phyloP scores from a whole-genome alignment of 139 green algal species.

The Micractinium conductrix region DNA sequence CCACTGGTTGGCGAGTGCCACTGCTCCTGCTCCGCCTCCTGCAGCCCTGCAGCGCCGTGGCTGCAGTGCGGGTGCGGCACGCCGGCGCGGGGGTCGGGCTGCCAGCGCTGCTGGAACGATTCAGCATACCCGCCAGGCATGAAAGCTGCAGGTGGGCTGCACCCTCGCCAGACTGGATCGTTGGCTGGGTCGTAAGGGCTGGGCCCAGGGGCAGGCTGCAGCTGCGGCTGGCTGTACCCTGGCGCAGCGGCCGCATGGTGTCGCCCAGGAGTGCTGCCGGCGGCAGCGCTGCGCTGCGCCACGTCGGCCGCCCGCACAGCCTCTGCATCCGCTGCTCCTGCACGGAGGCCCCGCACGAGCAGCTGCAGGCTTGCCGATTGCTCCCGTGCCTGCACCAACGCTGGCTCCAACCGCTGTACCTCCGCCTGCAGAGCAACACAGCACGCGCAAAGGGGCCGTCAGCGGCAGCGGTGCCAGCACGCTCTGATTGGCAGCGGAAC shows the following conservation, averaged over 20 bases:
- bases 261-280: not conserved
- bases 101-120: not conserved
- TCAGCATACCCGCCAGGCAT: too few species aligned
- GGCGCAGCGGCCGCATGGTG: not conserved
- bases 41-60: not conserved
- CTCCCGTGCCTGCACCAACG: not conserved
- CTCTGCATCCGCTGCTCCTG: not conserved
- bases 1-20: too few species aligned
- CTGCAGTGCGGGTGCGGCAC: not conserved
- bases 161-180: too few species aligned
- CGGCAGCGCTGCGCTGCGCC: not conserved
- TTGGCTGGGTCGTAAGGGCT: too few species aligned
- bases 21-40: too few species aligned
- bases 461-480: not conserved
- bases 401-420: not conserved
- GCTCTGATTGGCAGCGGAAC: too few species aligned
- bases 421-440: not conserved
- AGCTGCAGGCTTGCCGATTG: constrained; percentile 4
- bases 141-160: too few species aligned
- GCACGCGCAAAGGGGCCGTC: not conserved
- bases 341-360: too few species aligned
- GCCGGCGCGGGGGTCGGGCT: not conserved
- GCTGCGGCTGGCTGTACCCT: not conserved
- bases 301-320: not conserved
- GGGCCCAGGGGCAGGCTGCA: too few species aligned